Base-by-base conservation (phyloP, 2,329 filamentous ascomycete genomes). In the Calycina herbarum region DNA sequence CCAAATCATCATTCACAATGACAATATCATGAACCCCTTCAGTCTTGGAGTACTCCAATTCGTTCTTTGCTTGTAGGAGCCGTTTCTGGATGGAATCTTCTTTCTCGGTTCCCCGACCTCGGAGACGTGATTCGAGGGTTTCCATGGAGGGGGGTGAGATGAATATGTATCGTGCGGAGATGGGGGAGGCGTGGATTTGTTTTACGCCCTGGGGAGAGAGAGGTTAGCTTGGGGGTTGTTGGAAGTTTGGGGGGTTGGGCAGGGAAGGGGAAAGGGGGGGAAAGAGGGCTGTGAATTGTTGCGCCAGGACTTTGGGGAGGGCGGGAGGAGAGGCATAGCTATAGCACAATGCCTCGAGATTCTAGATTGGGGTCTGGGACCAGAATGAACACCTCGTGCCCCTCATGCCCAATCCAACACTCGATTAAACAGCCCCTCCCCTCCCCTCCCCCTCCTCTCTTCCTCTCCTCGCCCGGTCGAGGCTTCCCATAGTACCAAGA, bases 91-190 rank as follows among this genome's bases (percentile, higher is more conserved):
- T 82, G 59, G 83, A 87, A 61, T 89, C 88, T 78, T 94, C 91
- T 61, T 82, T 86, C 78, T 95, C 92, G n/a, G 92, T 94, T 8
- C 88, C 89, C 65, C 92, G 84, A 40, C 89, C 90, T 57, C 91
- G 84, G 62, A 96, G 82, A 51, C 92, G 84, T 74, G 85, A 77
- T 81, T 96, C 93, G 45, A 97, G 83, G 60, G 87, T 84, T 73
- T 90, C 87, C 70, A 91, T 79, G 3, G 86, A 90, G 0, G 94
- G 94, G 13, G 94, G 94, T 42, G 90, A 86, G 68, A 97, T 85
- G 79, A 97, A 97, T 70, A 96, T 80, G 80, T 92, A 97, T 64
- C 92, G 87, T 7, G 93, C 91, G 64, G 88, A 84, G 68, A 94
- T 85, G 71, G 83, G 83, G 60, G 89, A 91, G 68, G 85, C 85